Evolutionary conservation across 2,329 filamentous ascomycete species (phyloP), one percentile per base, ranked within the genome.

Genomic region (Colletotrichum sansevieriae): DNA sequence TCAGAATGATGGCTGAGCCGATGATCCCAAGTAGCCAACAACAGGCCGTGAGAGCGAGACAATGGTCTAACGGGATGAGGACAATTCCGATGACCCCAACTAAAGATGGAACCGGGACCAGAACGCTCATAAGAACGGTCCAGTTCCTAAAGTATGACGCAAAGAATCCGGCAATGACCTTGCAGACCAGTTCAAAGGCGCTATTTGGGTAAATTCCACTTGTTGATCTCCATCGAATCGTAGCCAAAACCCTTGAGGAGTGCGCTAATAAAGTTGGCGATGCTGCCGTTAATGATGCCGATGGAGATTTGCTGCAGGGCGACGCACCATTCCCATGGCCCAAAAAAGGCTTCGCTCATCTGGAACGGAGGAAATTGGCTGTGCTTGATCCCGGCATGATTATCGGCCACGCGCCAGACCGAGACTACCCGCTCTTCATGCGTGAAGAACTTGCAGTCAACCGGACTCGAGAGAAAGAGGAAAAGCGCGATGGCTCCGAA

Each of bases 21-120:
- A 86, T 68, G 2, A 85, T 76, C 47, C 83, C 83, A 68, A 85
- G 83, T 12, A 87, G 74, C 85, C 85, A 87, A 8, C 83, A 84
- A 72, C 84, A 86, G n/a, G 77, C 84, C 0, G 85, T 83, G 2
- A 87, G 78, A 2, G 80, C 81, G 76, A 84, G 79, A 61, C 81
- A 81, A 56, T 85, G 78, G 3, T 80, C 74, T 3, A 85, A 75
- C 20, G 75, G 72, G 15, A 84, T 86, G 33, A 83, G 81, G 1
- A 83, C 77, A 65, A 87, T 84, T 4, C 85, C 84, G 1, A 86
- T 76, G 0, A 87, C 78, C 0, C 84, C 84, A 1, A 76, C 83
- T 11, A 87, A 71, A 2, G 73, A 72, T 9, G 74, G 75, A 18
- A 72, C 65, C 15, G 73, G 25, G 3, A 33, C 52, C 7, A 25